These are phyloP conservation scores for Monosporozyma aerobia DNA, from an alignment of 805 yeast species.

Conservation along the genomic window DNA sequence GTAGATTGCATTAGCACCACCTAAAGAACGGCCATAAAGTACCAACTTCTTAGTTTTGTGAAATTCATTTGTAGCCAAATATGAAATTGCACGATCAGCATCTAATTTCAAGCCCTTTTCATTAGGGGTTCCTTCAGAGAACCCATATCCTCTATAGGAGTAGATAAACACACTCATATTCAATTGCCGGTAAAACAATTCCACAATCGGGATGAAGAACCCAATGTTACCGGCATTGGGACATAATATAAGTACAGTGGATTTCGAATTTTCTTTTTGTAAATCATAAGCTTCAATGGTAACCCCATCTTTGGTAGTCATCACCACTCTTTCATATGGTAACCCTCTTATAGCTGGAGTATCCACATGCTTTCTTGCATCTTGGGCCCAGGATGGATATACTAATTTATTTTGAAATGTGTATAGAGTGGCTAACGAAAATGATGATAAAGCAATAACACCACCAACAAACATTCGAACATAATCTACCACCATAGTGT, in stretches of 20 bases:
- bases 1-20: slow-evolving; percentile 90
- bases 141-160: slow-evolving; percentile 88
- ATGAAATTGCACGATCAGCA: slow-evolving; percentile 62
- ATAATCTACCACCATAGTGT: slow-evolving; percentile 11
- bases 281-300: slow-evolving; percentile 53
- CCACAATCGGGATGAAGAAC: slow-evolving; percentile 72
- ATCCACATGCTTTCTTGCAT: slow-evolving; percentile 60
- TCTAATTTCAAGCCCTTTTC: slow-evolving; percentile 78
- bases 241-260: slow-evolving; percentile 66
- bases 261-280: slow-evolving; percentile 30
- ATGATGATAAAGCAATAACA: slow-evolving; percentile 36
- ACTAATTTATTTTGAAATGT: slow-evolving; percentile 55
- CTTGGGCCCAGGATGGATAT: slow-evolving; percentile 78
- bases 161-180: slow-evolving; percentile 73
- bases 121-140: slow-evolving; percentile 62
- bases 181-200: slow-evolving; percentile 51
- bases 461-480: slow-evolving; percentile 35
- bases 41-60: slow-evolving; percentile 42
- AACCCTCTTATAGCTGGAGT: slow-evolving; percentile 66
- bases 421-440: slow-evolving; percentile 46
- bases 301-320: slow-evolving; percentile 65
- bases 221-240: slow-evolving; percentile 98
- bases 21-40: slow-evolving; percentile 82
- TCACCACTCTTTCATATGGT: slow-evolving; percentile 49
- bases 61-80: slow-evolving; percentile 43